Conservation (phyloP, 2,329 filamentous ascomycete species). For the Hypomyces perniciosus region DNA sequence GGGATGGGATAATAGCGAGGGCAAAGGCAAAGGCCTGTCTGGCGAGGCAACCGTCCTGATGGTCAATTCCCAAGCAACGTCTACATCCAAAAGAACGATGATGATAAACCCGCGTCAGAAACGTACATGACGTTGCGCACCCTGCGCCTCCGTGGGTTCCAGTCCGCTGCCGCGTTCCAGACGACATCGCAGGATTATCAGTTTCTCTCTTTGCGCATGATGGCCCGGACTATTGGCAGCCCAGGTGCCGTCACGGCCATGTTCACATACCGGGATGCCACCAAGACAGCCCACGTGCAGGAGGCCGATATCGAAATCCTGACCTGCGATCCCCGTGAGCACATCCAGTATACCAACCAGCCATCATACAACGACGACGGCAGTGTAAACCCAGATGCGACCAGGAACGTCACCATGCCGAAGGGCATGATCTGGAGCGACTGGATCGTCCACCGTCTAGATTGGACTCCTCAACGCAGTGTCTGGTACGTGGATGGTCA, state of each 20-base stretch:
- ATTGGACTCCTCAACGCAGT: conserved; percentile 49
- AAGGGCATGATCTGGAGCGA: conserved; percentile 40
- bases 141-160: conserved; percentile 36
- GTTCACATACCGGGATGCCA: conserved; percentile 43
- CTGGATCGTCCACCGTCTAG: conserved; percentile 54
- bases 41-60: conserved; percentile 28
- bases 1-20: conserved; percentile 36
- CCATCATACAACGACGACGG: conserved; percentile 43
- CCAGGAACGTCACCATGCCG: conserved; percentile 42
- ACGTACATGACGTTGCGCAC: conserved; percentile 46
- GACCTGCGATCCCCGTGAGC: conserved; percentile 38
- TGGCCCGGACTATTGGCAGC: conserved; percentile 42
- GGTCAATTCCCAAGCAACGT: conserved; percentile 39
- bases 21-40: conserved; percentile 21
- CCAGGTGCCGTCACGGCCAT: conserved; percentile 46
- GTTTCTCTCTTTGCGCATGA: conserved; percentile 39
- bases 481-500: conserved; percentile 51
- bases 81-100: conserved; percentile 40
- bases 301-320: conserved; percentile 50
- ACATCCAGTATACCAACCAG: conserved; percentile 55
- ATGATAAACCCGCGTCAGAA: conserved; percentile 24
- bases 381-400: conserved; percentile 40
- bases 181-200: conserved; percentile 25
- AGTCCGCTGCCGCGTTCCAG: conserved; percentile 44
- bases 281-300: conserved; percentile 33